Percentiles rank a stretch among this genome's conserved stretches.
These are phyloP conservation scores for Aspergillus novoparasiticus DNA, from an alignment of 2,329 filamentous ascomycete species.

Conservation along the genomic window DNA sequence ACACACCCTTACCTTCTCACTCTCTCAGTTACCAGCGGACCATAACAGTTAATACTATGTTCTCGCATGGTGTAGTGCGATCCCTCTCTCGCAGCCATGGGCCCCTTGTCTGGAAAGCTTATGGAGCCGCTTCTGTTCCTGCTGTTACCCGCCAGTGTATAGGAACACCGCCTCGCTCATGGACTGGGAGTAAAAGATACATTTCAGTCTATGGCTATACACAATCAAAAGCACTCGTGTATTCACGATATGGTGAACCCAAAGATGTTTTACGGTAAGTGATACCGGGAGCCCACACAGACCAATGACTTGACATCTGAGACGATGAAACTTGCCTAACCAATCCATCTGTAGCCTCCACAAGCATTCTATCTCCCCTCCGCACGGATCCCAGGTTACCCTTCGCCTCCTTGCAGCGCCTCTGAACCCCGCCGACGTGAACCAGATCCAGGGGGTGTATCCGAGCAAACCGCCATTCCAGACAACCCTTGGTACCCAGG, in stretches of 20 bases:
- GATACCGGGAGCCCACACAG: not conserved
- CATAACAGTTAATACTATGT: slow-evolving; percentile 24
- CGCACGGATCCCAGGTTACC: slow-evolving; percentile 66
- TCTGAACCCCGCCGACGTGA: slow-evolving; percentile 97
- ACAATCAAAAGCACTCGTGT: slow-evolving; percentile 52
- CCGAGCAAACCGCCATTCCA: slow-evolving; percentile 80
- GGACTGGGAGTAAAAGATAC: slow-evolving; percentile 33
- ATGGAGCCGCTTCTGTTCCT: slow-evolving; percentile 15
- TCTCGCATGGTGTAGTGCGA: slow-evolving; percentile 30
- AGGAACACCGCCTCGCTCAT: slow-evolving; percentile 14
- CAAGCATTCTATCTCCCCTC: slow-evolving; percentile 52
- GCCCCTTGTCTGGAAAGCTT: slow-evolving; percentile 15
- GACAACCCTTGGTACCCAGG: slow-evolving; percentile 71
- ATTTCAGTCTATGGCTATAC: slow-evolving; percentile 54
- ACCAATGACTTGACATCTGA: not conserved
- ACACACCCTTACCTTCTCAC: not conserved
- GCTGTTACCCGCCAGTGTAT: slow-evolving; percentile 14
- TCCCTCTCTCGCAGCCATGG: slow-evolving; percentile 19
- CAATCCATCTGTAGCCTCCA: slow-evolving; percentile 39
- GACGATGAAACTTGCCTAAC: not conserved
- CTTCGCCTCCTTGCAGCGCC: slow-evolving; percentile 87
- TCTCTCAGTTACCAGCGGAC: not conserved
- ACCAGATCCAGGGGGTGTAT: slow-evolving; percentile 96
- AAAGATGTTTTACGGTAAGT: slow-evolving; percentile 50
- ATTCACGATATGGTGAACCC: slow-evolving; percentile 52